Percentiles rank a stretch among this genome's conserved stretches.
phyloP scores from a whole-genome alignment of 2,329 filamentous ascomycete genomes.

The Verticillium tricorpus region DNA sequence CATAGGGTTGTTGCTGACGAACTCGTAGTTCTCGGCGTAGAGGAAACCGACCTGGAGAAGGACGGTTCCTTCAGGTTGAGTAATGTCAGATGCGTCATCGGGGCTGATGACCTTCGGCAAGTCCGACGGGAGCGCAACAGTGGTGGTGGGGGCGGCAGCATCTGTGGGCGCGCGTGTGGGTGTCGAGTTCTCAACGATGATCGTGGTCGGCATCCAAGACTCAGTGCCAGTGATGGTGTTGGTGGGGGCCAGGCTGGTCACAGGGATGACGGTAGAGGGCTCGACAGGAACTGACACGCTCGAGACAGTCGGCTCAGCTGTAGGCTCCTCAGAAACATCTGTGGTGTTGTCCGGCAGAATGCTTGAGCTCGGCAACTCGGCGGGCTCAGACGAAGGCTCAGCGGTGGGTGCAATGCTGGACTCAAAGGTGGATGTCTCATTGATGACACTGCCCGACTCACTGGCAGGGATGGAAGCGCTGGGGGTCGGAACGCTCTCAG shows the following conservation, averaged over 20 bases:
- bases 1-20: constrained; percentile 66
- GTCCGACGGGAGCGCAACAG: constrained; percentile 55
- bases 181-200: constrained; percentile 50
- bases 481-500: constrained; percentile 2
- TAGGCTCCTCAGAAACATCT: constrained; percentile 1
- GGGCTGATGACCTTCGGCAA: constrained; percentile 76
- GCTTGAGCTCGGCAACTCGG: background rate
- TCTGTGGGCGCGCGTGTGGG: constrained; percentile 28
- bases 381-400: constrained; percentile 1
- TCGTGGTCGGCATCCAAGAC: constrained; percentile 54
- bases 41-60: constrained; percentile 83
- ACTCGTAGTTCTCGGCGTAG: constrained; percentile 75
- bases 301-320: constrained; percentile 5
- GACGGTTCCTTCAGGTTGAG: constrained; percentile 58
- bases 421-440: constrained; percentile 4
- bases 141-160: constrained; percentile 36
- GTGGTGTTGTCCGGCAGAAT: constrained; percentile 1
- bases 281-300: background rate
- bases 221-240: constrained; percentile 38
- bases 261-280: constrained; percentile 11
- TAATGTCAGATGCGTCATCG: constrained; percentile 47
- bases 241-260: constrained; percentile 37
- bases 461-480: constrained; percentile 3
- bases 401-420: background rate
- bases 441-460: constrained; percentile 2